These are phyloP conservation scores for Gentiana straminea DNA, from an alignment of 257 asterid species.

Conservation along the genomic window DNA sequence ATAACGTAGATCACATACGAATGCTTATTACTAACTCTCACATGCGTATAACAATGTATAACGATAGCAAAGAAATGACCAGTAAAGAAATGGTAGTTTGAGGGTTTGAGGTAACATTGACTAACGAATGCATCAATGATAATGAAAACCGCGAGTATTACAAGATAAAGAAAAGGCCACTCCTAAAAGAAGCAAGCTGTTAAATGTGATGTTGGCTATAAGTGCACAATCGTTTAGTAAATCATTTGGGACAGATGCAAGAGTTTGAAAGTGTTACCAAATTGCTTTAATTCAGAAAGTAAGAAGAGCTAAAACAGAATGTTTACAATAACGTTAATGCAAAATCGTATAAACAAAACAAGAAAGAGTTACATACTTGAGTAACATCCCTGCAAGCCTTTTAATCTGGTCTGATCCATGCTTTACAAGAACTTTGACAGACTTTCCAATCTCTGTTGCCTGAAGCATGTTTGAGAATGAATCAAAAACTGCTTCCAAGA, in stretches of 20 bases:
- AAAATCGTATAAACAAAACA: background rate
- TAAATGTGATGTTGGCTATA: too few relatives aligned
- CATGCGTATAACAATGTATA: background rate
- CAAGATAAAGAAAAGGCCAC: too few relatives aligned
- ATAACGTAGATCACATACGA: too few relatives aligned
- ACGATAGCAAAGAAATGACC: background rate
- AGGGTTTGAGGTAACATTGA: too few relatives aligned
- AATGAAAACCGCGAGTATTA: too few relatives aligned
- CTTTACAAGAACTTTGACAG: constrained; percentile 40
- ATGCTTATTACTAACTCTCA: background rate
- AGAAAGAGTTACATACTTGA: constrained; percentile 35
- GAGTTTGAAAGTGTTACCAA: too few relatives aligned
- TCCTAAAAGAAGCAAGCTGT: too few relatives aligned
- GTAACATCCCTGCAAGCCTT: constrained; percentile 37
- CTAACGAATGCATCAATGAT: too few relatives aligned
- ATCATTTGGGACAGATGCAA: too few relatives aligned
- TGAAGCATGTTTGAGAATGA: constrained; percentile 15
- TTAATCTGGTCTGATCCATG: constrained; percentile 47
- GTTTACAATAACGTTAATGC: background rate
- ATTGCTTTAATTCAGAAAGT: background rate
- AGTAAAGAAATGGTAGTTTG: background rate
- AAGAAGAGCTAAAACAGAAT: background rate
- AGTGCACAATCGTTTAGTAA: too few relatives aligned
- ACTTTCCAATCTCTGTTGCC: constrained; percentile 58
- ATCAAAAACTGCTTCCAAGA: background rate